Percentiles rank a stretch among this genome's conserved stretches.
Evolutionary conservation across 2,329 filamentous ascomycete species (phyloP).

Genomic region (Trematosphaeria pertusa): DNA sequence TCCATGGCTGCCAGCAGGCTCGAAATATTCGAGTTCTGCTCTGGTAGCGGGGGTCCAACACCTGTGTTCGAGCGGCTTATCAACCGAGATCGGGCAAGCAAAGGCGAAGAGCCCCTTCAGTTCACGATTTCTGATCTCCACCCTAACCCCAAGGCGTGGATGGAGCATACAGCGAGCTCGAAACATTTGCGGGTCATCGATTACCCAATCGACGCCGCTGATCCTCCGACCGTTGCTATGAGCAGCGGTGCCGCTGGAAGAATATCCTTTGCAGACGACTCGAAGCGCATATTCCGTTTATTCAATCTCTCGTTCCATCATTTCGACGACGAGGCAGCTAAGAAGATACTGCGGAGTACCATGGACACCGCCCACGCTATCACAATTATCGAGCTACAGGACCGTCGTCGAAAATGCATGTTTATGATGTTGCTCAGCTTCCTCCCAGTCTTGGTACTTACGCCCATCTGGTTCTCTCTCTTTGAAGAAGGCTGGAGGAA

Average conservation of each 20-base stretch:
- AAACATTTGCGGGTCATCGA: conserved; percentile 65
- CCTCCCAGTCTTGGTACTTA: conserved; percentile 61
- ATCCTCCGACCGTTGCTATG: conserved; percentile 52
- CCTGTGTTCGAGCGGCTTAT: conserved; percentile 53
- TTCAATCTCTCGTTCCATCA: conserved; percentile 81
- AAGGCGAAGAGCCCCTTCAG: conserved; percentile 31
- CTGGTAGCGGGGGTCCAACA: conserved; percentile 75
- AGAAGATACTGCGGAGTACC: conserved; percentile 68
- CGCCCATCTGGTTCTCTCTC: conserved; percentile 55
- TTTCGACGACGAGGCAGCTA: conserved; percentile 70
- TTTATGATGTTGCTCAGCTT: conserved; percentile 41
- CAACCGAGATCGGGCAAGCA: conserved; percentile 28
- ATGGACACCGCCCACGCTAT: conserved; percentile 71
- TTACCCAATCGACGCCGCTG: conserved; percentile 69
- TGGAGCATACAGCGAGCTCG: conserved; percentile 30
- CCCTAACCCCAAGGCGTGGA: conserved; percentile 49
- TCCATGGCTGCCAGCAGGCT: conserved; percentile 52
- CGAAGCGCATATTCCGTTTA: conserved; percentile 65
- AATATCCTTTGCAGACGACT: neutral
- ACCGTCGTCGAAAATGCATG: conserved; percentile 53
- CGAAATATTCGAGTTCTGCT: conserved; percentile 77
- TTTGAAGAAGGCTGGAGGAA: neutral
- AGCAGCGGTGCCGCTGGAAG: neutral
- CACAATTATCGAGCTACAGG: conserved; percentile 78
- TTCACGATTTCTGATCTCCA: conserved; percentile 52